These are phyloP conservation scores for Bolboschoenus planiculmis DNA, from an alignment of 176 grass and related monocot genomes.

Conservation along the genomic window DNA sequence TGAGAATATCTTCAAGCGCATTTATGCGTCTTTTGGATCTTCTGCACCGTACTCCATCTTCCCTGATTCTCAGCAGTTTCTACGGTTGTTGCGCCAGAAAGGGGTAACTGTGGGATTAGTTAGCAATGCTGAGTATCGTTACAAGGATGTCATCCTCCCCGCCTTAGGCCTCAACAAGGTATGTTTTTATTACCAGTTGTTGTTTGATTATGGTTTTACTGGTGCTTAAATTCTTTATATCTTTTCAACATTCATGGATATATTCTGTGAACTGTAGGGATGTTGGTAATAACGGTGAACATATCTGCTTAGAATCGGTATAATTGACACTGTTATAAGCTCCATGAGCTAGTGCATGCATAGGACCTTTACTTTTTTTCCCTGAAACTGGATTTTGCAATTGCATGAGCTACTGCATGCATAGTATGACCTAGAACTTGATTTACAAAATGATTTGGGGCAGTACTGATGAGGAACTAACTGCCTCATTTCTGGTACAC, in stretches of 20 bases:
- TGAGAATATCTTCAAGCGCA: slow-evolving; percentile 85
- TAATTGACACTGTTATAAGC: background rate
- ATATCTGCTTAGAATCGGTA: background rate
- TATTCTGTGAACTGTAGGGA: background rate
- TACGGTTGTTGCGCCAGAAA: slow-evolving; percentile 57
- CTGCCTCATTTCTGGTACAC: background rate
- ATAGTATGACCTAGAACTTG: background rate
- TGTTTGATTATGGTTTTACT: background rate
- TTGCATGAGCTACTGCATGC: background rate
- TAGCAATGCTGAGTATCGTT: slow-evolving; percentile 91
- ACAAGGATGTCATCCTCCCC: slow-evolving; percentile 85
- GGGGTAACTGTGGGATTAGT: slow-evolving; percentile 78
- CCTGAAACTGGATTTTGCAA: background rate
- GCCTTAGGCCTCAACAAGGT: slow-evolving; percentile 60
- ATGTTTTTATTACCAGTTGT: background rate
- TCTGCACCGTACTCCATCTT: slow-evolving; percentile 78
- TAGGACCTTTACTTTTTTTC: background rate
- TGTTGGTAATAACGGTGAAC: background rate
- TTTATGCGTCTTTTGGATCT: slow-evolving; percentile 89
- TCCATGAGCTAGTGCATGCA: background rate
- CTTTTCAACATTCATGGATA: background rate
- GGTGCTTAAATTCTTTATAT: background rate
- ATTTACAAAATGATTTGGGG: background rate
- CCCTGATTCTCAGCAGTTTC: slow-evolving; percentile 66
- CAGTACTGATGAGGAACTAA: background rate